phyloP scores from a whole-genome alignment of 176 grass and related monocot species.

The Tillandsia fasciculata region DNA sequence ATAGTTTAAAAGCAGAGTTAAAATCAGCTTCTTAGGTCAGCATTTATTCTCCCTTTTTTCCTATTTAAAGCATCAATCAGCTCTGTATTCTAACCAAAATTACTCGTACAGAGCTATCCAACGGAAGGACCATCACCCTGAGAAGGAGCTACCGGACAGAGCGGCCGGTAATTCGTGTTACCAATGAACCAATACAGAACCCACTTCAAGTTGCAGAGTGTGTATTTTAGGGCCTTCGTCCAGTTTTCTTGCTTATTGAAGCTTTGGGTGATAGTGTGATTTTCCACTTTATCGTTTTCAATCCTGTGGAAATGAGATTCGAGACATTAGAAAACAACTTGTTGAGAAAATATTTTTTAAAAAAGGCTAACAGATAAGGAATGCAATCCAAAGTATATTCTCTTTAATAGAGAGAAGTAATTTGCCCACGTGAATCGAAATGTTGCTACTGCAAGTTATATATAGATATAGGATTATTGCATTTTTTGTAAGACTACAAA shows the following conservation, averaged over 20 bases:
- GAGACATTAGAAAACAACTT: background rate
- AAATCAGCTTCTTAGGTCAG: background rate
- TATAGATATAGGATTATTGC: too few relatives aligned
- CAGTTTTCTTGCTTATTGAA: slow-evolving; percentile 88
- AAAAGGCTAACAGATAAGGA: background rate
- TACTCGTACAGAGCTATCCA: background rate
- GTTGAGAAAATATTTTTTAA: background rate
- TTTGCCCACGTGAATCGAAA: too few relatives aligned
- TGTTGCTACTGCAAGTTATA: too few relatives aligned
- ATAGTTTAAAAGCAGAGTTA: background rate
- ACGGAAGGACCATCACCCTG: slow-evolving; percentile 1
- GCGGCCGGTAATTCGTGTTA: slow-evolving; percentile 70
- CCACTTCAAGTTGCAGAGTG: slow-evolving; percentile 92
- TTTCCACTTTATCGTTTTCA: slow-evolving; percentile 92
- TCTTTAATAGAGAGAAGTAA: too few relatives aligned
- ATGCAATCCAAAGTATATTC: too few relatives aligned
- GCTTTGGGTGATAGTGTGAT: slow-evolving; percentile 83
- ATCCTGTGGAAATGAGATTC: slow-evolving; percentile 42
- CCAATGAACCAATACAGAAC: slow-evolving; percentile 91
- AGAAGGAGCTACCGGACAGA: slow-evolving; percentile 24
- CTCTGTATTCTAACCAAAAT: background rate
- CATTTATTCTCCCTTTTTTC: background rate
- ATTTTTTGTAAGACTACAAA: too few relatives aligned
- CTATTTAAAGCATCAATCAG: background rate
- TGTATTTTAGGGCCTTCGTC: slow-evolving; percentile 93